A percentile compares a stretch with the other conserved stretches of the same genome.
Conservation (phyloP, 495 filamentous ascomycete species). For the Talaromyces stipitatus region DNA sequence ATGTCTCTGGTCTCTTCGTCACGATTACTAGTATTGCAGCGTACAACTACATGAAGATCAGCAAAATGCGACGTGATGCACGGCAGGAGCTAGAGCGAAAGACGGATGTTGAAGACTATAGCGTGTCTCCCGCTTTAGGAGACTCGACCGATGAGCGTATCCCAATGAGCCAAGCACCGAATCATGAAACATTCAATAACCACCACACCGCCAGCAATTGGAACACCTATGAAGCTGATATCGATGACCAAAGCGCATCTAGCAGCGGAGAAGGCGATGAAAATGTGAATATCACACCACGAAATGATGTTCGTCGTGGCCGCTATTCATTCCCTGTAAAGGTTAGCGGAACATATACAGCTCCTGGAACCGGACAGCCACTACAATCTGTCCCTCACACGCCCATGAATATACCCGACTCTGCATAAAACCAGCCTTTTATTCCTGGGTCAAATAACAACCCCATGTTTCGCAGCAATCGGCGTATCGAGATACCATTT, state of each 20-base stretch:
- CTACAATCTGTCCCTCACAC: not conserved
- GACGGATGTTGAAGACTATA: constrained; percentile 2
- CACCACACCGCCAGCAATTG: not conserved
- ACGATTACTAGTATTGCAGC: constrained; percentile 79
- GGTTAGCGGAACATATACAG: constrained; percentile 19
- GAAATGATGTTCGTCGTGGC: constrained; percentile 15
- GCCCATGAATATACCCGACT: not conserved
- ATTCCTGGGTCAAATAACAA: too few species aligned
- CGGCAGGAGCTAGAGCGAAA: constrained; percentile 5
- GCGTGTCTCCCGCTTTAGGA: not conserved
- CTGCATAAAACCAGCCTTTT: constrained; percentile 3
- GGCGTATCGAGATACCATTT: not conserved
- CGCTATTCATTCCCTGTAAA: constrained; percentile 32
- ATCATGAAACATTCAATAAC: not conserved
- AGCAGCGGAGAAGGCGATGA: constrained; percentile 13
- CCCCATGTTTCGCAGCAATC: not conserved
- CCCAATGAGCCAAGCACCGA: not conserved
- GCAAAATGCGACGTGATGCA: constrained; percentile 75
- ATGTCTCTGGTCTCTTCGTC: constrained; percentile 77
- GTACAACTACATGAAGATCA: constrained; percentile 94
- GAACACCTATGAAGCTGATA: not conserved
- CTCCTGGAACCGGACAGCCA: not conserved
- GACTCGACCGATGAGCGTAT: not conserved
- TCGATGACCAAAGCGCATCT: not conserved
- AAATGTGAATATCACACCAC: constrained; percentile 20